phyloP scores from a whole-genome alignment of 208 protist species.

The Herpetomonas samuelpessoai region DNA sequence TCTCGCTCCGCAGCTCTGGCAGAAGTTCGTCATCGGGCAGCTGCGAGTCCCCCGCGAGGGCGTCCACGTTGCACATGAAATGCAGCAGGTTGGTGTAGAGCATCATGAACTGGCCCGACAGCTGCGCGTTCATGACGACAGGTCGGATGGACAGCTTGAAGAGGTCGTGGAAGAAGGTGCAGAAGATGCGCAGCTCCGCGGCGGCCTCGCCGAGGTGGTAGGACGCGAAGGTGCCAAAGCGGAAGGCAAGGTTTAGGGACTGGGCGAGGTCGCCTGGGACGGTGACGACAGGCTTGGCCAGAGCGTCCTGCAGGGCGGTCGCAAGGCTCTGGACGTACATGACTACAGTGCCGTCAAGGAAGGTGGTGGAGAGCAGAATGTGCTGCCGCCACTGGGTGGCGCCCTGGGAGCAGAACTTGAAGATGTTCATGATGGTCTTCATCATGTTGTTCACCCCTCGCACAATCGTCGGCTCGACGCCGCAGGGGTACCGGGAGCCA shows the following conservation, averaged over 20 bases:
- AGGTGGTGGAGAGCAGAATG: conserved; percentile 83
- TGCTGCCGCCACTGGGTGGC: conserved; percentile 88
- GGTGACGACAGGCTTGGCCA: conserved; percentile 23
- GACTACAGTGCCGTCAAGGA: conserved; percentile 73
- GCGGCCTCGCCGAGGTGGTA: conserved; percentile 76
- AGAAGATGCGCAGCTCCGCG: conserved; percentile 66
- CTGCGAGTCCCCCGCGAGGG: conserved; percentile 48
- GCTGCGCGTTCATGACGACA: conserved; percentile 39
- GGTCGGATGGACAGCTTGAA: conserved; percentile 71
- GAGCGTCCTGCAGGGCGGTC: conserved; percentile 33
- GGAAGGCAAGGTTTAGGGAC: conserved; percentile 69
- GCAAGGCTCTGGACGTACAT: conserved; percentile 64
- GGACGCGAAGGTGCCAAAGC: conserved; percentile 79
- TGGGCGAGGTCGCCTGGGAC: conserved; percentile 56
- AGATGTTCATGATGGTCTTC: conserved; percentile 91
- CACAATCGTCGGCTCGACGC: conserved; percentile 28
- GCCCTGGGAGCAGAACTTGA: conserved; percentile 74
- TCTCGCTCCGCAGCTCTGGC: conserved; percentile 53
- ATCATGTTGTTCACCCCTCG: conserved; percentile 75
- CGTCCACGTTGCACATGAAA: conserved; percentile 90
- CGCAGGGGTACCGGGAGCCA: conserved; percentile 4
- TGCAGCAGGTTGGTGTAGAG: conserved; percentile 85
- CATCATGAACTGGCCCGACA: conserved; percentile 62
- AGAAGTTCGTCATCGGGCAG: conserved; percentile 44
- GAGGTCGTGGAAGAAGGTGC: conserved; percentile 80